Base-by-base conservation (phyloP, 305 asterid genomes). In the Solanum aculeatissimum region DNA sequence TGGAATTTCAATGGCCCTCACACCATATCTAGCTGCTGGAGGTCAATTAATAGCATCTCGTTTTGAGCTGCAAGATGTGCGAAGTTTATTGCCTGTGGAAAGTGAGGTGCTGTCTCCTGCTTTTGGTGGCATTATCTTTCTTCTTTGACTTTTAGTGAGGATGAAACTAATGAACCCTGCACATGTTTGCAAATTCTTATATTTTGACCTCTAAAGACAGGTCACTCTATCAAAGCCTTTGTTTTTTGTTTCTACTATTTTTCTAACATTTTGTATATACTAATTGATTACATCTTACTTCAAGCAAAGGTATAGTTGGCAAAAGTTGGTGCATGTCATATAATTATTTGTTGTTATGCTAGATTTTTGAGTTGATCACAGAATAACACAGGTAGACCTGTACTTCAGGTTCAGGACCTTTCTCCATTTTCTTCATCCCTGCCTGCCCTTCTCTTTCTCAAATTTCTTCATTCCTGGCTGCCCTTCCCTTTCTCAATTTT, bases 11-110 rank as follows among this genome's bases (percentile, higher is more conserved):
- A 97, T 97, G 99, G 99, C 99, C 57, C 88, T 97, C 81, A 97
- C 99, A 74, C 99, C 99, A 38, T 97, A 94, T 93, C 88, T 97
- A 89, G 99, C 99, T 83, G 99, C 99, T 87, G 99, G 99, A 88
- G 99, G 99, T 86, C 99, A 97, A 89, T 85, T 97, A 85, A 91
- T 95, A 90, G 99, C 99, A 86, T 95, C 99, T 86, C 95, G 97
- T 60, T 97, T 97, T 91, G 99, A 95, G 91, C 94, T 91, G 87
- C 98, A 95, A 53, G 99, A 97, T 91, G 99, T 97, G 84, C 94
- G 99, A 58, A 95, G 97, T 90, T 91, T 97, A 84, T 93, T 97
- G 84, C 99, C 99, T 38, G 95, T 88, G 85, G 99, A 97, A 90
- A 97, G 98, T 87, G 99, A 97, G 99, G 99, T 97, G 82, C 86